Evolutionary conservation across 208 protist species (phyloP).

Genomic region (Kentomonas sorsogonicus): DNA sequence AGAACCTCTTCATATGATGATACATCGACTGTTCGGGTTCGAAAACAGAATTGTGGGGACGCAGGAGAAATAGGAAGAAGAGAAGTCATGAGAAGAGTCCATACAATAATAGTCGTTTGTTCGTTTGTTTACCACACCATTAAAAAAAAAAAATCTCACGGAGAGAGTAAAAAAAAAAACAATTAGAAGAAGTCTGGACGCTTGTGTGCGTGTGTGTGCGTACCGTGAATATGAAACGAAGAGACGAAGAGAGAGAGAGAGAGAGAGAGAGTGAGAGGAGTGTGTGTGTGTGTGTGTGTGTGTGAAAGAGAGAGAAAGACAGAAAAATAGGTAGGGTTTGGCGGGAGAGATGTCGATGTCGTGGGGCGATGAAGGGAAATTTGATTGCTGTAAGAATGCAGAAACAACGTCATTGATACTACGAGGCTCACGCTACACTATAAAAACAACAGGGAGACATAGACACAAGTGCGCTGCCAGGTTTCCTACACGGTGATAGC

Average conservation of each 20-base stretch:
- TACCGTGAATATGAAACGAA: background rate
- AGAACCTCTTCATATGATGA: too few species aligned
- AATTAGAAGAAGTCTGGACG: background rate
- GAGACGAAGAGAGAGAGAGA: background rate
- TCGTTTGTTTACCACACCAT: background rate
- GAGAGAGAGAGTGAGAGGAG: background rate
- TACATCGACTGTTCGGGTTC: too few species aligned
- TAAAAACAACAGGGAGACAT: too few species aligned
- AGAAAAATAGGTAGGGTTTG: background rate
- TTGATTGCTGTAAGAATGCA: too few species aligned
- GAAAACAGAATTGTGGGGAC: background rate
- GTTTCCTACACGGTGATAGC: too few species aligned
- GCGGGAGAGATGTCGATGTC: background rate
- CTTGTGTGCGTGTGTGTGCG: background rate
- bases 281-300: background rate
- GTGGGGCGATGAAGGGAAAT: too few species aligned
- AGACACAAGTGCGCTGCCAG: too few species aligned
- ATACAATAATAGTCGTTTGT: conserved; percentile 10
- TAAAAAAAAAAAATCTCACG: conserved; percentile 4
- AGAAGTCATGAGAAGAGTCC: background rate
- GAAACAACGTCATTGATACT: too few species aligned
- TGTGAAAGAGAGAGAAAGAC: background rate
- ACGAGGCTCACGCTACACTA: too few species aligned
- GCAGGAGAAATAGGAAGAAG: background rate
- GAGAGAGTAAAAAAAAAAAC: conserved; percentile 4